phyloP scores from a whole-genome alignment of 805 yeast species.

The Candida loeiensis region DNA sequence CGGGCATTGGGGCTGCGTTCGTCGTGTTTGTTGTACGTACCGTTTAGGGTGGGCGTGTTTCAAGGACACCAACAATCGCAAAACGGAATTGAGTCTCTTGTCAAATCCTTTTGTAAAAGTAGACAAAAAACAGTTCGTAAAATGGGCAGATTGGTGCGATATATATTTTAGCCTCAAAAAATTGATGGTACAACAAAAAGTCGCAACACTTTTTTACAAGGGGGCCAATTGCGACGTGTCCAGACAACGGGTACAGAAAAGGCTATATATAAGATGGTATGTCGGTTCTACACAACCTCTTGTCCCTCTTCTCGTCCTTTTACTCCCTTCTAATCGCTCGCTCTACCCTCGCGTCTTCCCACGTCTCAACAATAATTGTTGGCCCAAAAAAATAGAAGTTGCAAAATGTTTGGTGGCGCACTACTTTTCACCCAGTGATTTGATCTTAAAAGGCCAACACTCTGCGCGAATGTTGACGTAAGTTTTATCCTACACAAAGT shows the following conservation, averaged over 20 bases:
- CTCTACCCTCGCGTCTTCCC: not conserved
- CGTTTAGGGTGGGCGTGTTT: not conserved
- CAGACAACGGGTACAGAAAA: too few species aligned
- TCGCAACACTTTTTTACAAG: slow-evolving; percentile 3
- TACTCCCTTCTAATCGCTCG: not conserved
- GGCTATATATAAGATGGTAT: too few species aligned
- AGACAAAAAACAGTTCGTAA: not conserved
- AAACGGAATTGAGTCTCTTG: slow-evolving; percentile 1
- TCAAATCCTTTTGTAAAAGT: not conserved
- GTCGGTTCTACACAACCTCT: too few species aligned
- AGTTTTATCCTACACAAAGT: not conserved
- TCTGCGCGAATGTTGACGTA: slow-evolving; percentile 4
- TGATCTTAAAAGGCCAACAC: slow-evolving; percentile 4
- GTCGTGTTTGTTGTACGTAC: not conserved
- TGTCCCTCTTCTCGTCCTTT: too few species aligned
- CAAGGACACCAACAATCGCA: slow-evolving; percentile 2
- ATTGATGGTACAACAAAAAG: slow-evolving; percentile 2
- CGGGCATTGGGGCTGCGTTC: not conserved
- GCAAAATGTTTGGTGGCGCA: slow-evolving; percentile 3
- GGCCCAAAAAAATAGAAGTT: slow-evolving; percentile 13
- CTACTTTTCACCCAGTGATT: slow-evolving; percentile 2
- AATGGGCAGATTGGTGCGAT: not conserved
- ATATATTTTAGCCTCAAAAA: not conserved
- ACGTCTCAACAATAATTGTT: slow-evolving; percentile 15
- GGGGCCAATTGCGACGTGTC: too few species aligned